A percentile compares a stretch with the other conserved stretches of the same genome.
phyloP scores from a whole-genome alignment of 1,139 yeast species.

The Debaryomyces subglobosus region DNA sequence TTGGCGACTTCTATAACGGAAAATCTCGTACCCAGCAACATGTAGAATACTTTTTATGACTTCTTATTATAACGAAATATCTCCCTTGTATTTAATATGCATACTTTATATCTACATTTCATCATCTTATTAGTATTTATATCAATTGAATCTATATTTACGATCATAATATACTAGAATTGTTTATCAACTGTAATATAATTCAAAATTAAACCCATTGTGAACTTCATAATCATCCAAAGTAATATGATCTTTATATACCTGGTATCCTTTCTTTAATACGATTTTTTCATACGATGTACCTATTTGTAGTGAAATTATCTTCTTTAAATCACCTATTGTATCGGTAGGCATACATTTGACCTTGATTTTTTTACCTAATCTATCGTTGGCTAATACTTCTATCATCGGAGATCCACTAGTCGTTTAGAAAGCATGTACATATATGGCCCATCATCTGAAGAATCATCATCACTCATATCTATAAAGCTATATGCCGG shows the following conservation, averaged over 20 bases:
- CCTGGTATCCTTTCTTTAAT: conserved; percentile 76
- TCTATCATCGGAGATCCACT: conserved; percentile 27
- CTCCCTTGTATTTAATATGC: not conserved
- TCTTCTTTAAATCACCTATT: conserved; percentile 88
- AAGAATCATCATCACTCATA: not conserved
- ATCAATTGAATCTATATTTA: not conserved
- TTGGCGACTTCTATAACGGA: conserved; percentile 28
- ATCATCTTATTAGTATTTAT: not conserved
- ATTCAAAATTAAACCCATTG: conserved; percentile 83
- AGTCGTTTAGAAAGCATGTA: not conserved
- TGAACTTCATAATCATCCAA: conserved; percentile 93
- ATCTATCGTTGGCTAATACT: conserved; percentile 48
- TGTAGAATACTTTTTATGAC: conserved; percentile 70
- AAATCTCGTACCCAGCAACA: conserved; percentile 40
- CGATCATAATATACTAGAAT: not conserved
- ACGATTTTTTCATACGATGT: conserved; percentile 66
- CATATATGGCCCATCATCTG: not conserved
- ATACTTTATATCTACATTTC: not conserved
- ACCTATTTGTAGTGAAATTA: conserved; percentile 82
- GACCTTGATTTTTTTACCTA: conserved; percentile 86
- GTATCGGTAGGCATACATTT: conserved; percentile 86
- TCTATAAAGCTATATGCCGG: not conserved
- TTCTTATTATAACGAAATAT: not conserved
- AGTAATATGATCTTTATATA: conserved; percentile 85
- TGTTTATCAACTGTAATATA: conserved; percentile 59